Evolutionary conservation across 2,329 filamentous ascomycete genomes (phyloP).

Genomic region (Lachnellula occidentalis): DNA sequence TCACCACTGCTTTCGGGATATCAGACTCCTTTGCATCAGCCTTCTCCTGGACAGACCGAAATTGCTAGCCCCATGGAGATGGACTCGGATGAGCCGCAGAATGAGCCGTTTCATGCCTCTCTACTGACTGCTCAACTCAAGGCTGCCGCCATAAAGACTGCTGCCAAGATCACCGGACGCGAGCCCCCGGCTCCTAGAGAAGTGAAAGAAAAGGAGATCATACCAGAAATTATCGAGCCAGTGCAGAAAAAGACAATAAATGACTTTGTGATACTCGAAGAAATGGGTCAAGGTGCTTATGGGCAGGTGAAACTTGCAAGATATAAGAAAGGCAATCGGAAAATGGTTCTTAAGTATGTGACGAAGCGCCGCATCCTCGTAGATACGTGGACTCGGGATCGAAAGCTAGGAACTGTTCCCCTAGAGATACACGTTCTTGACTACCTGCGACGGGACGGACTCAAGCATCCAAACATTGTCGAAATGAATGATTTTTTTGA

Average conservation of each 20-base stretch:
- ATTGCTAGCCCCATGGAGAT: slow-evolving; percentile 53
- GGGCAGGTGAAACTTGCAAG: slow-evolving; percentile 94
- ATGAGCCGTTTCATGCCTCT: slow-evolving; percentile 37
- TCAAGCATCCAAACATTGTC: slow-evolving; percentile 63
- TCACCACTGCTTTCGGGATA: slow-evolving; percentile 59
- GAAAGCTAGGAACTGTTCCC: slow-evolving; percentile 86
- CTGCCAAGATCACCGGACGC: slow-evolving; percentile 45
- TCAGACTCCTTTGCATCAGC: slow-evolving; percentile 70
- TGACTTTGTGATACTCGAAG: slow-evolving; percentile 88
- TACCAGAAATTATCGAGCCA: slow-evolving; percentile 33
- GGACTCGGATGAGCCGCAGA: slow-evolving; percentile 45
- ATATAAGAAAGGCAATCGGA: slow-evolving; percentile 70
- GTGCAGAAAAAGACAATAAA: slow-evolving; percentile 73
- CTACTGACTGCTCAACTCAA: slow-evolving; percentile 52
- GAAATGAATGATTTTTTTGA: slow-evolving; percentile 71
- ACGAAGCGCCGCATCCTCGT: slow-evolving; percentile 95
- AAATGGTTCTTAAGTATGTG: slow-evolving; percentile 95
- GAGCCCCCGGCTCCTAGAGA: slow-evolving; percentile 29
- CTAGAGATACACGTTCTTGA: slow-evolving; percentile 96
- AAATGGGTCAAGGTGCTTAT: slow-evolving; percentile 98
- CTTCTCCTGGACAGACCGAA: slow-evolving; percentile 67
- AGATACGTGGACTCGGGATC: slow-evolving; percentile 96
- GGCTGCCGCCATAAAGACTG: slow-evolving; percentile 49
- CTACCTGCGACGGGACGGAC: slow-evolving; percentile 72
- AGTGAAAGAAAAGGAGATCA: slow-evolving; percentile 29